Base-by-base conservation (phyloP, 768 basidiomycete species). In the Auriscalpium vulgare region DNA sequence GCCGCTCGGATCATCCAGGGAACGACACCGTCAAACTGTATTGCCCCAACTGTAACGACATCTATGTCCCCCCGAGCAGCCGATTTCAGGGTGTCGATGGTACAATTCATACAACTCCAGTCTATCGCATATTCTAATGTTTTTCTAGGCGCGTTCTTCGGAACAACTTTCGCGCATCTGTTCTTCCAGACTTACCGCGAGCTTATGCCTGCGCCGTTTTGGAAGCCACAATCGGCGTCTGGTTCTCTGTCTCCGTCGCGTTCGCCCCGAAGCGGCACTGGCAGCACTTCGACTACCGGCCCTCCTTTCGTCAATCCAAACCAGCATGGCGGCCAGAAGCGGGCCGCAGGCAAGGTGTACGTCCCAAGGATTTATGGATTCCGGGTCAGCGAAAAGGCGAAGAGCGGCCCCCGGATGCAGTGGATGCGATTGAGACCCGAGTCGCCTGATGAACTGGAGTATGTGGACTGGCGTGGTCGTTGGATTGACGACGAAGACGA, bases 141-240 rank as follows among this genome's bases (percentile, higher is more conserved):
- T 60, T 64, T 56, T 58, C 37, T 59, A 97, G 95, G 95, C 59
- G 97, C 97, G 10, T 99, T 97, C 75, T 99, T 99, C 74, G 97
- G 97, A 19, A 98, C 95, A 0, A 97, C 95, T n/a, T 99, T 99
- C 70, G 79, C 95, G 1, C 94, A 97, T 66, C 78, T 99, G 23
- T 95, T 98, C 75, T 98, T 98, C 80, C 94, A 98, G 68, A 94
- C 90, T 59, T 98, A 95, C 74, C 89, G 91, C 23, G 93, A 95
- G 68, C 81, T 95, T n/a, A 84, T 91, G 9, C 90, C 95, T 0
- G 91, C 92, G 23, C 92, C 95, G 2, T 97, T 93, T 74, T 94
- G 83, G 82, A 90, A 88, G 61, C 79, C 83, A 7, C 75, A 78
- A 11, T 71, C 81, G 2, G 78, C 80, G 13, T 76, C 78, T 0